Conservation (phyloP, 148 eudicot genomes). For the Cornus florida region DNA sequence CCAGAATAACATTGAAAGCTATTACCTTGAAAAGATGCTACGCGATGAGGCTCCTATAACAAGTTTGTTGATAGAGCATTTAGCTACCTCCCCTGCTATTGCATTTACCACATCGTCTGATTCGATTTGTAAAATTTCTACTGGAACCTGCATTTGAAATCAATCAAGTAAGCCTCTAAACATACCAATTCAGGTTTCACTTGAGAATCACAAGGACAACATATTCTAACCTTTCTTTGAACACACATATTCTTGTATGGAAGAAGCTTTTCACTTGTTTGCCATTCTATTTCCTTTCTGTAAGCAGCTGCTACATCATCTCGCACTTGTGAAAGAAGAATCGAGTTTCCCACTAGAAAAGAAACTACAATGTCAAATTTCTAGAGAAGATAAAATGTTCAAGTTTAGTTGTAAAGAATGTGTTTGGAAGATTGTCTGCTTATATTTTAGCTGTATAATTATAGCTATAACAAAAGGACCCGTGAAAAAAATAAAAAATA, state of each 20-base stretch:
- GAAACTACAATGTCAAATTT: background rate
- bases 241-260: conserved; percentile 56
- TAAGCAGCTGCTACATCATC: conserved; percentile 74
- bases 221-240: conserved; percentile 42
- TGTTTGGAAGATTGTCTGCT: background rate
- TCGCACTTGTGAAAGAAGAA: conserved; percentile 72
- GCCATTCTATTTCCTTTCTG: conserved; percentile 75
- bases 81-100: conserved; percentile 46
- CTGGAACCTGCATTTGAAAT: conserved; percentile 50
- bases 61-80: conserved; percentile 46
- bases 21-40: conserved; percentile 76
- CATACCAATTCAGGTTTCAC: background rate
- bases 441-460: no score
- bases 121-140: conserved; percentile 69
- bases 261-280: conserved; percentile 57
- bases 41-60: conserved; percentile 84
- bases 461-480: no score
- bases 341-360: conserved; percentile 64
- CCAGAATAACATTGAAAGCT: background rate
- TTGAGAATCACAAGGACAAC: conserved; percentile 5
- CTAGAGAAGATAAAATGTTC: background rate
- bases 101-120: conserved; percentile 62
- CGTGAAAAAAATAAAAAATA: no score
- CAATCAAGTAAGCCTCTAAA: conserved; percentile 10
- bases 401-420: background rate